Conservation (phyloP, 331 rosid genomes). For the Telfairia occidentalis region DNA sequence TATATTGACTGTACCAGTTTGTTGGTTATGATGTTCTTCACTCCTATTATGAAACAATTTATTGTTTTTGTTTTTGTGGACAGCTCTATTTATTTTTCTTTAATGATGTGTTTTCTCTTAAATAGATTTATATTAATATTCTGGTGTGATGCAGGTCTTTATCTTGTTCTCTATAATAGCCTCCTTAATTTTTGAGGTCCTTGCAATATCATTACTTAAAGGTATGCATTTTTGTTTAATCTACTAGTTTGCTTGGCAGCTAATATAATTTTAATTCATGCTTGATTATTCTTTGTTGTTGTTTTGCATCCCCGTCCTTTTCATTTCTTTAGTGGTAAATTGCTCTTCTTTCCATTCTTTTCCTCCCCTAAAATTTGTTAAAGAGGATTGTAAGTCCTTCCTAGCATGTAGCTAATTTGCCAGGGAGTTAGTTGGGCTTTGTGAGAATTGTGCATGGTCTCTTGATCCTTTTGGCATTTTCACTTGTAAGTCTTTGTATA, state of each 20-base stretch:
- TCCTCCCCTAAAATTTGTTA: not conserved
- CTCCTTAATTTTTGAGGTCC: conserved; percentile 60
- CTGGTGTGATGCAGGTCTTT: conserved; percentile 62
- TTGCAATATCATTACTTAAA: conserved; percentile 51
- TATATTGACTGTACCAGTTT: not conserved
- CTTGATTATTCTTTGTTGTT: not conserved
- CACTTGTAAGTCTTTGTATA: not conserved
- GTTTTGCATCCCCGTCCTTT: not conserved
- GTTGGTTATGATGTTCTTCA: not conserved
- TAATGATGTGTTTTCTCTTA: not conserved
- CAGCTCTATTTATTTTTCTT: not conserved
- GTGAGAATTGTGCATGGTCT: not conserved
- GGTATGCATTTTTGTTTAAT: conserved; percentile 33
- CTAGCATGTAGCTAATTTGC: not conserved
- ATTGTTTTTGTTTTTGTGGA: not conserved
- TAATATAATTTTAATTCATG: not conserved
- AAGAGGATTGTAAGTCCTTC: not conserved
- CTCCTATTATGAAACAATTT: not conserved
- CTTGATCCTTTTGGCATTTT: not conserved
- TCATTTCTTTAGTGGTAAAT: not conserved
- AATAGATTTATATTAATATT: not conserved
- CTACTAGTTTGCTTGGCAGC: not conserved
- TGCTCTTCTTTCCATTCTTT: not conserved
- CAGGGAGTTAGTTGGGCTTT: not conserved
- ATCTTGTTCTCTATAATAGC: conserved; percentile 46